Evolutionary conservation across 768 basidiomycete genomes (phyloP).

Genomic region (Tremella yokohamensis): DNA sequence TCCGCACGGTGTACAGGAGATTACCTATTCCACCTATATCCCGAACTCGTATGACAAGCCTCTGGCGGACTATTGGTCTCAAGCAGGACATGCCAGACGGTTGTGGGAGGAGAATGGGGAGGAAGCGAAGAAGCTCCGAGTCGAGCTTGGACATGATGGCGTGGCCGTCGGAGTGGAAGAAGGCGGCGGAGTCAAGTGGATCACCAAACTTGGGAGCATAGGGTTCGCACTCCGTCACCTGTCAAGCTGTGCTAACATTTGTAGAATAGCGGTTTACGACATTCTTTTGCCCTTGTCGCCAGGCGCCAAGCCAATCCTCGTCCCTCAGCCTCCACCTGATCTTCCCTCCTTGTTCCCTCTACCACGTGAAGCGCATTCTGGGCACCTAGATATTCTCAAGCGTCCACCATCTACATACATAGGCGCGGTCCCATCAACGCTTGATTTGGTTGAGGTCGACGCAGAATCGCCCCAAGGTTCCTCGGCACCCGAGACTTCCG

Average conservation of each 20-base stretch:
- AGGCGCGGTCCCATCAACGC: conserved; percentile 53
- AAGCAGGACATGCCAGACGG: conserved; percentile 55
- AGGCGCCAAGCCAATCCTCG: conserved; percentile 65
- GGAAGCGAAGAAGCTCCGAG: conserved; percentile 34
- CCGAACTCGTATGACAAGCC: conserved; percentile 81
- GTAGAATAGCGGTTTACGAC: conserved; percentile 46
- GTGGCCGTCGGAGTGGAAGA: conserved; percentile 45
- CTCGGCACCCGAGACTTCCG: not conserved
- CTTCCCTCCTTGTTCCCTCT: conserved; percentile 68
- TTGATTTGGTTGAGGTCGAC: conserved; percentile 13
- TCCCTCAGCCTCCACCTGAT: conserved; percentile 78
- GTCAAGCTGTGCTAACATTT: conserved; percentile 35
- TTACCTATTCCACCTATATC: conserved; percentile 87
- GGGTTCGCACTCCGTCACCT: conserved; percentile 82
- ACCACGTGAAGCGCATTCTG: conserved; percentile 29
- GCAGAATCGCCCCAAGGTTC: conserved; percentile 55
- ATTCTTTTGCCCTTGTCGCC: conserved; percentile 46
- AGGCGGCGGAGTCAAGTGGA: conserved; percentile 43
- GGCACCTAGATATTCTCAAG: conserved; percentile 54
- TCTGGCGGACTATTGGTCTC: conserved; percentile 68
- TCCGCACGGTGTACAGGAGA: conserved; percentile 58
- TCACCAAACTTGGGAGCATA: conserved; percentile 53
- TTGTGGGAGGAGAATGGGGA: conserved; percentile 26
- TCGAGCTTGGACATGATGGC: conserved; percentile 48
- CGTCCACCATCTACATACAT: conserved; percentile 71